phyloP scores from a whole-genome alignment of 1,139 yeast genomes.

The Entelexis paramagnoliae region DNA sequence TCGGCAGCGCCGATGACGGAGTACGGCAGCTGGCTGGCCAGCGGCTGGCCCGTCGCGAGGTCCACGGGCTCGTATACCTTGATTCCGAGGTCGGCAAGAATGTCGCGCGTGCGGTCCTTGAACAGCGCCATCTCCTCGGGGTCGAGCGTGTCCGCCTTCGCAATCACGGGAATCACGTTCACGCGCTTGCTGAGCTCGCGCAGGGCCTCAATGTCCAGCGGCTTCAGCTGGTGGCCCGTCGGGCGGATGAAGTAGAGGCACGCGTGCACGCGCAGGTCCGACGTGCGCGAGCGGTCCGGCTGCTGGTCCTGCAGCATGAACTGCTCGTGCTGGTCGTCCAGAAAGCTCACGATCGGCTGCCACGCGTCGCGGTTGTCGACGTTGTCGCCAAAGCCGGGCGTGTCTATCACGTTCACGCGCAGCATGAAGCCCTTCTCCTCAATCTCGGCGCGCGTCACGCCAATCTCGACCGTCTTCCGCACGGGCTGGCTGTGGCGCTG shows the following conservation, averaged over 20 bases:
- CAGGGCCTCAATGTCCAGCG: conserved; percentile 91
- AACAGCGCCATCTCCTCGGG: conserved; percentile 71
- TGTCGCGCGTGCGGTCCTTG: conserved; percentile 76
- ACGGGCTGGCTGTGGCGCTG: conserved; percentile 63
- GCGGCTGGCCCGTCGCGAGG: conserved; percentile 52
- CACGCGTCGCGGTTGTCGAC: conserved; percentile 88
- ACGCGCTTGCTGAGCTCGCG: conserved; percentile 78
- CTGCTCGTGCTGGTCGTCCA: conserved; percentile 94
- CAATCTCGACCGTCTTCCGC: conserved; percentile 84
- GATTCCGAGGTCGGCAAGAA: conserved; percentile 85
- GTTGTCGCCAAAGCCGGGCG: conserved; percentile 97
- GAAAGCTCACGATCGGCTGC: conserved; percentile 86
- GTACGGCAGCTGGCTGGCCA: conserved; percentile 88
- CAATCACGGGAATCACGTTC: conserved; percentile 87
- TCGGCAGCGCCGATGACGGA: conserved; percentile 79
- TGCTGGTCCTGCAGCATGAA: conserved; percentile 96
- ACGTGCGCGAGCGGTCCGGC: conserved; percentile 51
- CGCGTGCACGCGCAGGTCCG: conserved; percentile 87
- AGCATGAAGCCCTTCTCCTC: conserved; percentile 87
- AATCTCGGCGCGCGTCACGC: conserved; percentile 76
- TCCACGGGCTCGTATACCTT: conserved; percentile 58
- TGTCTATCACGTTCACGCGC: conserved; percentile 80
- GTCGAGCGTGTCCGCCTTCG: conserved; percentile 87
- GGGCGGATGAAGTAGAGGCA: conserved; percentile 93
- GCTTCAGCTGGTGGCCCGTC: conserved; percentile 88